Evolutionary conservation across 768 basidiomycete genomes (phyloP).

Genomic region (Boletus edulis): DNA sequence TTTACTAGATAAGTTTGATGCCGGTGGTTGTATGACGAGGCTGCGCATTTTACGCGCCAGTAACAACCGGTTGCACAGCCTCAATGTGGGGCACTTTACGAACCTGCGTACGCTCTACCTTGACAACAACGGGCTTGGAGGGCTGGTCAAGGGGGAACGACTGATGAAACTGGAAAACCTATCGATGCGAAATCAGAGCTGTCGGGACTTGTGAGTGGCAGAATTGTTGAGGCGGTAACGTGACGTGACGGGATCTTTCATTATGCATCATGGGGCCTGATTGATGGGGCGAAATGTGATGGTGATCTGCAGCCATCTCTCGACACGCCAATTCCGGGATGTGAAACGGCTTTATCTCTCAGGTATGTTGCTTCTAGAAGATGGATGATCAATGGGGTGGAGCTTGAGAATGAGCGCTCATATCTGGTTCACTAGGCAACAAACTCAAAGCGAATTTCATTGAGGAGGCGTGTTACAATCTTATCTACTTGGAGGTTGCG

Average conservation of each 20-base stretch:
- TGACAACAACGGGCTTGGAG: conserved; percentile 72
- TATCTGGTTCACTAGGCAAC: conserved; percentile 56
- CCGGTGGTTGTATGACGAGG: conserved; percentile 56
- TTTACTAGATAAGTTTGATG: conserved; percentile 51
- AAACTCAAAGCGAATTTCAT: conserved; percentile 60
- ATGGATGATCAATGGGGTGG: conserved; percentile 7
- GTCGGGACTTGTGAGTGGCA: conserved; percentile 65
- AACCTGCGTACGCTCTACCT: conserved; percentile 88
- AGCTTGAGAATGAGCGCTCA: conserved; percentile 17
- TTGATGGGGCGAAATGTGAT: conserved; percentile 32
- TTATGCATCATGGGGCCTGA: conserved; percentile 31
- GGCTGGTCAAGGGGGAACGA: conserved; percentile 51
- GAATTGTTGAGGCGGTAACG: conserved; percentile 20
- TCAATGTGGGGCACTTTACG: conserved; percentile 62
- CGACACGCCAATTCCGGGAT: conserved; percentile 75
- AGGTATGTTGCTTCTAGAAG: conserved; percentile 51
- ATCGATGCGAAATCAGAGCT: conserved; percentile 86
- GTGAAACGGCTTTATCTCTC: conserved; percentile 94
- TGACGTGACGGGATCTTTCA: conserved; percentile 38
- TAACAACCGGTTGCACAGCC: conserved; percentile 68
- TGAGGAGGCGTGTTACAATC: conserved; percentile 77
- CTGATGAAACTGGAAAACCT: conserved; percentile 82
- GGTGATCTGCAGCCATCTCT: conserved; percentile 39
- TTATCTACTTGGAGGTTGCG: conserved; percentile 90
- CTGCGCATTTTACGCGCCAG: conserved; percentile 85